phyloP scores from a whole-genome alignment of 495 filamentous ascomycete genomes.

The Lophiostoma macrostomum region DNA sequence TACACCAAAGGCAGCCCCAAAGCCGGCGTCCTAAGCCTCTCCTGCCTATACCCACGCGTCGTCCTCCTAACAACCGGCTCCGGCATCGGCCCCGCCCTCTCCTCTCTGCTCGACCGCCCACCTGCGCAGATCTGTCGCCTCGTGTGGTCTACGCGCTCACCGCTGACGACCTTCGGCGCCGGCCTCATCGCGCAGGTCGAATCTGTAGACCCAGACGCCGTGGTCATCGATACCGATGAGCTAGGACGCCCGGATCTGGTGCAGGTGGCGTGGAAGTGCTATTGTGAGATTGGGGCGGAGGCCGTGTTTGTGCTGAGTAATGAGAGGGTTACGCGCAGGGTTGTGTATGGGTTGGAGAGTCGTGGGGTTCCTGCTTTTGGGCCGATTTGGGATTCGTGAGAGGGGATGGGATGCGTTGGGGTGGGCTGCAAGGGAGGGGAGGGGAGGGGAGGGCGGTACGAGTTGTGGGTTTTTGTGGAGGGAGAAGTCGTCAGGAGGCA shows the following conservation, averaged over 20 bases:
- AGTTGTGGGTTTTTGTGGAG: background rate
- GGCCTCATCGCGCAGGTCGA: conserved; percentile 14
- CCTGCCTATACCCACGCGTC: conserved; percentile 28
- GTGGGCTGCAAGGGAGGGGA: background rate
- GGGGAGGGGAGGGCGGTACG: background rate
- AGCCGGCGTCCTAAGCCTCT: conserved; percentile 26
- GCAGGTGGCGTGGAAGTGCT: conserved; percentile 16
- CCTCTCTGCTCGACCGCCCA: conserved; percentile 13
- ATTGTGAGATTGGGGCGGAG: conserved; percentile 13
- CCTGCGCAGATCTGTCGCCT: conserved; percentile 20
- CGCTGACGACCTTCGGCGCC: conserved; percentile 17
- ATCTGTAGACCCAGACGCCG: conserved; percentile 23
- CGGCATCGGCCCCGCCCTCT: conserved; percentile 32
- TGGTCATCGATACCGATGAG: conserved; percentile 26
- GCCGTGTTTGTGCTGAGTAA: conserved; percentile 36
- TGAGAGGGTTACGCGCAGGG: conserved; percentile 17
- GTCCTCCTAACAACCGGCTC: conserved; percentile 34
- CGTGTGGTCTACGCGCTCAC: conserved; percentile 22
- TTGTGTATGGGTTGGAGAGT: conserved; percentile 30
- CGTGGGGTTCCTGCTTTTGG: conserved; percentile 28
- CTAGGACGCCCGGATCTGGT: conserved; percentile 28
- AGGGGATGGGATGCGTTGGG: background rate
- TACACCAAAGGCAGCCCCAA: conserved; percentile 24
- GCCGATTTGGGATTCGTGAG: conserved; percentile 35
- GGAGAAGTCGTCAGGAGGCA: too few relatives aligned